Percentiles rank a stretch among this genome's conserved stretches.
Conservation (phyloP, 352 stramenopile genomes). For the Globisporangium carolinianum region DNA sequence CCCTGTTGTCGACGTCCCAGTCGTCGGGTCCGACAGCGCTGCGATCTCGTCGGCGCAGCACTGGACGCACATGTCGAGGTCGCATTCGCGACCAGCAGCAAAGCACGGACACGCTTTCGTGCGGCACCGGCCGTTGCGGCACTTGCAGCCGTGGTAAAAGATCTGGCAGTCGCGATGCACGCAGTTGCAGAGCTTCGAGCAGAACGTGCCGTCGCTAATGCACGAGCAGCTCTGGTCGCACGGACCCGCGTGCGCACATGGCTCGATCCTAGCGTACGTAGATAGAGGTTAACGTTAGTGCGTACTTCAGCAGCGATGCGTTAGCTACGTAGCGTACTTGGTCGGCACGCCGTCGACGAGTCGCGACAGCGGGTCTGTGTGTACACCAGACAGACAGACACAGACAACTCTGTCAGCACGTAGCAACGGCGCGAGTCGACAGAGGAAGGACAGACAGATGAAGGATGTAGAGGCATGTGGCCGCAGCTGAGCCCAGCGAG, state of each 20-base stretch:
- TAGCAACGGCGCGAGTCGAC: not conserved
- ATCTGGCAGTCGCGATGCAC: constrained; percentile 75
- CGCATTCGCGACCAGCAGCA: constrained; percentile 87
- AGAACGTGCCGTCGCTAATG: constrained; percentile 82
- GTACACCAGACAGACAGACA: not conserved
- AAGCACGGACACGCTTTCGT: constrained; percentile 89
- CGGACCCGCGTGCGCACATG: constrained; percentile 80
- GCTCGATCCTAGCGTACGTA: constrained; percentile 44
- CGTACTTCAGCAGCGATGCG: not conserved
- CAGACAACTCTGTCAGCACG: not conserved
- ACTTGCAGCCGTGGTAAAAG: constrained; percentile 87
- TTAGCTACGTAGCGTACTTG: constrained; percentile 27
- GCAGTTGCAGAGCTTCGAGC: constrained; percentile 89
- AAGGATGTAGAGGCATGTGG: constrained; percentile 4
- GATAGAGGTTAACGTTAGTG: not conserved
- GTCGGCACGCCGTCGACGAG: constrained; percentile 40
- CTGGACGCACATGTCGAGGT: constrained; percentile 86
- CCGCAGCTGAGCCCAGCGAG: constrained; percentile 13
- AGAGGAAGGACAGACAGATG: not conserved
- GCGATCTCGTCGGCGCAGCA: constrained; percentile 61
- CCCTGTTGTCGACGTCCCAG: not conserved
- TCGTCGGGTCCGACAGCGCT: constrained; percentile 1
- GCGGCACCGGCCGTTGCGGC: constrained; percentile 67
- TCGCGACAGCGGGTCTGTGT: constrained; percentile 31
- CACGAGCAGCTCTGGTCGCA: constrained; percentile 88